A percentile compares a stretch with the other conserved stretches of the same genome.
phyloP scores from a whole-genome alignment of 2,329 filamentous ascomycete genomes.

The Paracorniculantispora psalliotae region DNA sequence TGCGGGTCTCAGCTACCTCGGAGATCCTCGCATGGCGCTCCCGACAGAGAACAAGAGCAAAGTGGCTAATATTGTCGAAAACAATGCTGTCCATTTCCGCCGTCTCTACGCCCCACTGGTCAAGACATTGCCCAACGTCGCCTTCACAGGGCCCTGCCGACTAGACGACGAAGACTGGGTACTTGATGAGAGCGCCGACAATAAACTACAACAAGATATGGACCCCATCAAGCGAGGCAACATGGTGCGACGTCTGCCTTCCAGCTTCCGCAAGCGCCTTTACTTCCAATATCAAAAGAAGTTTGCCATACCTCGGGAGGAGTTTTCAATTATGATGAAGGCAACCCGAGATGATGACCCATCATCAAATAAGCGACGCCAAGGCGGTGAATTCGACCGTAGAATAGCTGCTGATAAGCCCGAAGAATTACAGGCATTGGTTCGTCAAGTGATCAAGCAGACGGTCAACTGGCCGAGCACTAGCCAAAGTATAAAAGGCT shows the following conservation, averaged over 20 bases:
- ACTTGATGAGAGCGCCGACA: conserved; percentile 49
- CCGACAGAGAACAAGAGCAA: conserved; percentile 89
- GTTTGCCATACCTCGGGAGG: conserved; percentile 74
- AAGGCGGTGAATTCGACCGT: conserved; percentile 81
- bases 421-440: conserved; percentile 61
- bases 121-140: conserved; percentile 82
- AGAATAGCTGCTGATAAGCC: conserved; percentile 70
- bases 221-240: conserved; percentile 85
- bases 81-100: conserved; percentile 89
- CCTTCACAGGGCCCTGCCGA: conserved; percentile 57
- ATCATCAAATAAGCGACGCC: conserved; percentile 61
- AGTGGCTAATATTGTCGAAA: conserved; percentile 86
- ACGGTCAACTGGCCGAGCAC: conserved; percentile 93
- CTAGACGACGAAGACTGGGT: conserved; percentile 37
- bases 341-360: conserved; percentile 67
- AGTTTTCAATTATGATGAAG: conserved; percentile 82
- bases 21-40: conserved; percentile 91
- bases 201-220: conserved; percentile 81
- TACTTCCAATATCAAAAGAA: conserved; percentile 96
- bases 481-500: conserved; percentile 78
- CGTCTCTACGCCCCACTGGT: conserved; percentile 86
- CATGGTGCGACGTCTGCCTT: conserved; percentile 89
- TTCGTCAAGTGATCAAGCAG: conserved; percentile 73
- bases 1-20: conserved; percentile 86
- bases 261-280: conserved; percentile 77